Evolutionary conservation across 228 moss, liverwort and hornwort genomes (phyloP).

Genomic region (Sphagnum magellanicum): DNA sequence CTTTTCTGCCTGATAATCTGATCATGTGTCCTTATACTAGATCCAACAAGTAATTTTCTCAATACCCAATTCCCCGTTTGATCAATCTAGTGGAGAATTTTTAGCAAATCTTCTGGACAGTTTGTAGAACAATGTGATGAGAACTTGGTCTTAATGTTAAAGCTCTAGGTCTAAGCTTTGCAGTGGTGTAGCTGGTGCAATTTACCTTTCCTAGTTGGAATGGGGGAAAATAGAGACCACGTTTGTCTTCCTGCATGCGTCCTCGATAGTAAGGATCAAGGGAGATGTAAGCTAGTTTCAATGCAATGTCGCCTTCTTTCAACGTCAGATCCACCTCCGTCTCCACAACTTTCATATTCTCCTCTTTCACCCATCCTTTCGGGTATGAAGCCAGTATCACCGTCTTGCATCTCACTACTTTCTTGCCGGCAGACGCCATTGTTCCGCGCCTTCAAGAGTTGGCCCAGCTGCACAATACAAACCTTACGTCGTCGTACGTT

Average conservation of each 20-base stretch:
- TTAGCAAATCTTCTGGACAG: background rate
- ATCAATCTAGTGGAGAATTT: background rate
- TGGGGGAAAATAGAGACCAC: background rate
- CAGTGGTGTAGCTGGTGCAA: background rate
- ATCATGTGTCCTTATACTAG: background rate
- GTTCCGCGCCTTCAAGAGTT: too few relatives aligned
- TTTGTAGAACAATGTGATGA: background rate
- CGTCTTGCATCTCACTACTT: constrained; percentile 7
- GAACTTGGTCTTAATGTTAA: background rate
- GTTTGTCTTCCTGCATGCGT: constrained; percentile 4
- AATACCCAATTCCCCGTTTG: background rate
- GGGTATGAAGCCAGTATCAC: constrained; percentile 5
- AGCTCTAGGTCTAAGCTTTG: background rate
- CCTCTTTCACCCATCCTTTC: background rate
- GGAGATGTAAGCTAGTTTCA: constrained; percentile 28
- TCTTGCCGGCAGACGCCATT: too few relatives aligned
- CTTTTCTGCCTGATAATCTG: background rate
- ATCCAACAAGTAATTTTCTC: background rate
- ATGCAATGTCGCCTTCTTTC: constrained; percentile 17
- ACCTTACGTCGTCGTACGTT: too few relatives aligned
- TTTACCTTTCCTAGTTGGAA: constrained; percentile 15
- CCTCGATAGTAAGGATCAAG: constrained; percentile 24
- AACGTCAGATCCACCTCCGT: constrained; percentile 11
- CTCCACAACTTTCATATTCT: constrained; percentile 19
- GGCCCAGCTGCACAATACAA: too few relatives aligned